Evolutionary conservation across 2,329 filamentous ascomycete genomes (phyloP).

Genomic region (Cladosporium colombiae): DNA sequence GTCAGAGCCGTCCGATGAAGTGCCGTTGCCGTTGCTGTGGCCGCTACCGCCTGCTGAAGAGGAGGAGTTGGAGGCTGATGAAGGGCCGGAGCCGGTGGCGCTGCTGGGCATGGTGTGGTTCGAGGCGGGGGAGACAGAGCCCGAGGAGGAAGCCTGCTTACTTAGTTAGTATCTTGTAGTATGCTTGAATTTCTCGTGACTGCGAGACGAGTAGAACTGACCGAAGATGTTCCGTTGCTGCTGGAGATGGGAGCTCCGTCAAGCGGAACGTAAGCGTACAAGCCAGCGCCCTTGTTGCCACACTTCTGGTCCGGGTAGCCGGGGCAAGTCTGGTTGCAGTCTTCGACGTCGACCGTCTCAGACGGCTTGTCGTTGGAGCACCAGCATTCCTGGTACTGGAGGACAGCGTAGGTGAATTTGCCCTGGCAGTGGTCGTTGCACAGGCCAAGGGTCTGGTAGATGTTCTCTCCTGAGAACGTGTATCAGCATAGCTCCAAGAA

Average conservation of each 20-base stretch:
- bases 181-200: not conserved
- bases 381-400: slow-evolving; percentile 69
- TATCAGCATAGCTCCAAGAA: not conserved
- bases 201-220: not conserved
- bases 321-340: slow-evolving; percentile 63
- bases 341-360: slow-evolving; percentile 38
- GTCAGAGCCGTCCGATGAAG: not conserved
- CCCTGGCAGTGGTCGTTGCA: slow-evolving; percentile 62
- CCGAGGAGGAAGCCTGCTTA: not conserved
- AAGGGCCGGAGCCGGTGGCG: not conserved
- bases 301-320: slow-evolving; percentile 69
- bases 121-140: slow-evolving; percentile 1
- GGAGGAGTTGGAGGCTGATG: not conserved
- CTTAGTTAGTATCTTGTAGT: not conserved
- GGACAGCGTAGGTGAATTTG: slow-evolving; percentile 66
- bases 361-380: slow-evolving; percentile 69
- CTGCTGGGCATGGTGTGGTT: not conserved
- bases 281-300: slow-evolving; percentile 54
- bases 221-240: slow-evolving; percentile 23
- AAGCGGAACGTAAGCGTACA: slow-evolving; percentile 68
- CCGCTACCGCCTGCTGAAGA: not conserved
- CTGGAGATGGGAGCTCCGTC: slow-evolving; percentile 54
- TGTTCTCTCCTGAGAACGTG: slow-evolving; percentile 34
- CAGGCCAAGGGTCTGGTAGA: slow-evolving; percentile 67
- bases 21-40: not conserved